Conservation (phyloP, 805 yeast species). For the Soucietia sequanensis region DNA sequence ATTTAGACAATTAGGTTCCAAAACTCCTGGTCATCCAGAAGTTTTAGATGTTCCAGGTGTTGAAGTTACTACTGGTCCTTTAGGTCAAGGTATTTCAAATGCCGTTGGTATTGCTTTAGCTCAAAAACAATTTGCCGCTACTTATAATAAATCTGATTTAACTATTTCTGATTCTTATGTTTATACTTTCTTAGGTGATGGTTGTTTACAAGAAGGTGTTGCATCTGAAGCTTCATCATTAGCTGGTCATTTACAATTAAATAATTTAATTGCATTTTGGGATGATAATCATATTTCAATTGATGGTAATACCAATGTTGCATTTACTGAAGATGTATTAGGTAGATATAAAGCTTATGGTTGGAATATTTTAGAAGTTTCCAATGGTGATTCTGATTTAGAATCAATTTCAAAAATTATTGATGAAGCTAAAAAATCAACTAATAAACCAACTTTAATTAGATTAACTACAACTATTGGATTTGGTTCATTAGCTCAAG, state of each 20-base stretch:
- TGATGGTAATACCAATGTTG: slow-evolving; percentile 86
- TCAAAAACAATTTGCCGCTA: slow-evolving; percentile 87
- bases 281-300: slow-evolving; percentile 97
- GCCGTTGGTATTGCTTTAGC: slow-evolving; percentile 98
- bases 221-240: slow-evolving; percentile 90
- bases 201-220: slow-evolving; percentile 98
- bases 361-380: slow-evolving; percentile 81
- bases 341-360: slow-evolving; percentile 89
- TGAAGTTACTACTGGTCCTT: slow-evolving; percentile 97
- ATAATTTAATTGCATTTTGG: slow-evolving; percentile 91
- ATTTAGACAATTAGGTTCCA: slow-evolving; percentile 87
- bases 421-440: slow-evolving; percentile 71
- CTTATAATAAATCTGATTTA: slow-evolving; percentile 85
- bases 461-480: slow-evolving; percentile 91
- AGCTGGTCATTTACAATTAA: slow-evolving; percentile 94
- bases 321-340: slow-evolving; percentile 91
- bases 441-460: slow-evolving; percentile 89
- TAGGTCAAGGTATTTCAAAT: slow-evolving; percentile 96
- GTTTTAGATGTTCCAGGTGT: slow-evolving; percentile 79
- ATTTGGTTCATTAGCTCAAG: slow-evolving; percentile 81
- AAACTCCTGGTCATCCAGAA: slow-evolving; percentile 98
- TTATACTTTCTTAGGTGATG: slow-evolving; percentile 88
- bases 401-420: slow-evolving; percentile 71
- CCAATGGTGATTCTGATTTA: slow-evolving; percentile 78
- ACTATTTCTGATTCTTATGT: slow-evolving; percentile 72